Evolutionary conservation across 23 red algal species (phyloP).

Genomic region (Gracilaria domingensis): DNA sequence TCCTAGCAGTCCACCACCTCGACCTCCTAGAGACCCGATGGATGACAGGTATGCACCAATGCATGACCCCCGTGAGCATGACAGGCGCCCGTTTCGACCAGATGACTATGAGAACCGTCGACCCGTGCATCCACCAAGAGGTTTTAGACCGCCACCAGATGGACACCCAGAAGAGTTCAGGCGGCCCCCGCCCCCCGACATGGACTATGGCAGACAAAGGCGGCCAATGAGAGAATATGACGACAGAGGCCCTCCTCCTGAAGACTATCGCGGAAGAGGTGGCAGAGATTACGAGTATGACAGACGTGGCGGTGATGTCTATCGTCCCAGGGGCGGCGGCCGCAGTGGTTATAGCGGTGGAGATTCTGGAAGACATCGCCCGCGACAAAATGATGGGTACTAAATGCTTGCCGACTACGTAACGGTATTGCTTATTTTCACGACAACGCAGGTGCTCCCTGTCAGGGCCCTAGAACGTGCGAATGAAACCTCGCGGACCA

Average conservation of each 20-base stretch:
- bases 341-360: background rate
- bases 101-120: background rate
- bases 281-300: conserved; percentile 2
- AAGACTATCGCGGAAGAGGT: background rate
- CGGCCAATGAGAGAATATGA: conserved; percentile 37
- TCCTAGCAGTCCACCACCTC: background rate
- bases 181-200: no score
- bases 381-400: background rate
- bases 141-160: conserved; percentile 17
- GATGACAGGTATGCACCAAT: background rate
- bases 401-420: no score
- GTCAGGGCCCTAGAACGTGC: no score
- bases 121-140: background rate
- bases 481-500: no score
- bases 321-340: background rate
- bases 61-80: conserved; percentile 2
- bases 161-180: background rate
- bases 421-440: no score
- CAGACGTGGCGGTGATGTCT: background rate
- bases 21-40: background rate
- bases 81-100: conserved; percentile 6
- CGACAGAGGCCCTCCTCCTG: conserved; percentile 14
- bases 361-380: background rate
- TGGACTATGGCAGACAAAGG: conserved; percentile 9
- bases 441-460: no score